Base-by-base conservation (phyloP, 169 alveolate species). In the Plasmodium ovale region DNA sequence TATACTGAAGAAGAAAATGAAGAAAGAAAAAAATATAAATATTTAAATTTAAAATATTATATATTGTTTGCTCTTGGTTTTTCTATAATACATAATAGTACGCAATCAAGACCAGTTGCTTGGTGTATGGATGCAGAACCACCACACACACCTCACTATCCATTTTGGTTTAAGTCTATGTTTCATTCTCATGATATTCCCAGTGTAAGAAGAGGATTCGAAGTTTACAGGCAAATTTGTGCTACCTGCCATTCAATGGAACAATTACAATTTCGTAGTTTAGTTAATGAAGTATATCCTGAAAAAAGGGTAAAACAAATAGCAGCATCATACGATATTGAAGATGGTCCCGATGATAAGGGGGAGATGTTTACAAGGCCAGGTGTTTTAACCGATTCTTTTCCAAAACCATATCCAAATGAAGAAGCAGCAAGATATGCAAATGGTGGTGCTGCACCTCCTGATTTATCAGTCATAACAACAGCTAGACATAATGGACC, bases 371-470 rank as follows among this genome's bases (percentile, higher is more conserved):
- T 72, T 87, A 94, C 96, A 64, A 88, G 97, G 21, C 96, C 96
- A n/a, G 97, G 97, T 0, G 84, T 93, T 10, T 79, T 92, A 37
- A 93, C 95, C n/a, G 97, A 95, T 54, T 94, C 97, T 3, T 95
- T 95, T 74, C 97, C 97, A 4, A 89, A 91, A 35, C 97, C 97
- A 21, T 95, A 95, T 68, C 97, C 97, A 58, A 95, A 95, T 67
- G 95, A 92, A 39, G 97, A 95, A 71, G 97, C 97, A 42, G 99
- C 99, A 60, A 94, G 99, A 62, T 95, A 88, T 87, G 99, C 99
- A 87, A 98, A 98, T 92, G 98, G 98, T 51, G 99, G 99, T 35
- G 98, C 98, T 47, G 93, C 97, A 92, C 99, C 99, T 12, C 98
- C 98, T 42, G 99, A 98, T 67, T 94, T 98, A 25, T 95, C 99